Evolutionary conservation across 2,329 filamentous ascomycete species (phyloP).

Genomic region (Metarhizium humberi): DNA sequence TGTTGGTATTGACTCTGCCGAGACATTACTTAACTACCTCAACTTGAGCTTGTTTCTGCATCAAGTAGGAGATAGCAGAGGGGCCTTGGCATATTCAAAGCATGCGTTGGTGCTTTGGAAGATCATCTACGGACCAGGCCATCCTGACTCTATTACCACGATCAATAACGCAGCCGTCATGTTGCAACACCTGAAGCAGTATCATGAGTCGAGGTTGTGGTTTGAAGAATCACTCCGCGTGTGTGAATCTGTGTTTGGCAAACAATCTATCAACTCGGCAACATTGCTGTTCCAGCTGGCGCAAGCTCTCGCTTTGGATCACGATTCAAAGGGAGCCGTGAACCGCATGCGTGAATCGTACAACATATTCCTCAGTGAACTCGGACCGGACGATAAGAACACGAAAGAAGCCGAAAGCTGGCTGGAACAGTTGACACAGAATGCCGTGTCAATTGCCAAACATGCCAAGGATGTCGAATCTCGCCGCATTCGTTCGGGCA

Average conservation of each 20-base stretch:
- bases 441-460: constrained; percentile 88
- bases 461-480: constrained; percentile 81
- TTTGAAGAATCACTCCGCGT: constrained; percentile 88
- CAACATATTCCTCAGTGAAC: constrained; percentile 82
- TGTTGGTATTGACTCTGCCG: constrained; percentile 82
- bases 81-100: constrained; percentile 79
- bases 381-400: constrained; percentile 88
- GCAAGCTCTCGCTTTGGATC: constrained; percentile 89
- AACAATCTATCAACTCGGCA: constrained; percentile 83
- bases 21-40: constrained; percentile 91
- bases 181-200: constrained; percentile 91
- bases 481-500: constrained; percentile 59
- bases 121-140: constrained; percentile 85
- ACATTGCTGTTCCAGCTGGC: constrained; percentile 96
- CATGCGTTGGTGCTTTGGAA: constrained; percentile 96
- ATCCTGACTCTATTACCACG: constrained; percentile 96
- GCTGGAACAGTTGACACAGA: constrained; percentile 93
- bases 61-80: constrained; percentile 79
- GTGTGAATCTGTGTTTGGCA: constrained; percentile 83
- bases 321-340: constrained; percentile 86
- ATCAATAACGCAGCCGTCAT: constrained; percentile 98
- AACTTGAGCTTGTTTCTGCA: constrained; percentile 94
- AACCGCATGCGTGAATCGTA: constrained; percentile 92
- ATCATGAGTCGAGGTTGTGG: constrained; percentile 90
- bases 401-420: constrained; percentile 96